phyloP scores from a whole-genome alignment of 2,329 filamentous ascomycete species.

The Bipolaris oryzae region DNA sequence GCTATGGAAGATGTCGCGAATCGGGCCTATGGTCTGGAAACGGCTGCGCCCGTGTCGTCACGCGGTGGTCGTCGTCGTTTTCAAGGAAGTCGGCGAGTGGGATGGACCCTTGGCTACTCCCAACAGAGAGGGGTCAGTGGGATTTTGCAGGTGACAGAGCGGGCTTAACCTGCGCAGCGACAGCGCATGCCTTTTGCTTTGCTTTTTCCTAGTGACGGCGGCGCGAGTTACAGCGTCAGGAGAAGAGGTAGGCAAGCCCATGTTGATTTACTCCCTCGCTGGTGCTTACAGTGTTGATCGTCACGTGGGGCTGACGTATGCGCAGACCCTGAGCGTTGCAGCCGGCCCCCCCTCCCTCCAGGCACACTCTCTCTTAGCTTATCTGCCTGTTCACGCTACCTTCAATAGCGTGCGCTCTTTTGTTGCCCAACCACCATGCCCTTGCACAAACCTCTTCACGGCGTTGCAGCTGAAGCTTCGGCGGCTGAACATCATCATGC shows the following conservation, averaged over 20 bases:
- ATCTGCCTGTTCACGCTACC: slow-evolving; percentile 9
- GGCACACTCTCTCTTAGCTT: slow-evolving; percentile 6
- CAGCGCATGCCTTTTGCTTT: not conserved
- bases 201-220: not conserved
- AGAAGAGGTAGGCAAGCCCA: slow-evolving; percentile 1
- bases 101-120: slow-evolving; percentile 18
- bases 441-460: not conserved
- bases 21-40: slow-evolving; percentile 12
- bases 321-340: slow-evolving; percentile 13
- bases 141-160: not conserved
- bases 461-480: not conserved
- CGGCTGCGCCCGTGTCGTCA: slow-evolving; percentile 14
- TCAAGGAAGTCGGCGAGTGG: slow-evolving; percentile 17
- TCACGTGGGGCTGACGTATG: slow-evolving; percentile 19
- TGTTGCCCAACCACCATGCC: slow-evolving; percentile 1
- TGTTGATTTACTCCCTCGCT: slow-evolving; percentile 7
- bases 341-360: not conserved
- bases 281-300: slow-evolving; percentile 8
- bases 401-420: not conserved
- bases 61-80: slow-evolving; percentile 17
- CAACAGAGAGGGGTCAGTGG: not conserved
- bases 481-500: not conserved
- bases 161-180: not conserved
- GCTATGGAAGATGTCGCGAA: slow-evolving; percentile 10
- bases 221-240: not conserved